Evolutionary conservation across 139 green algal species (phyloP), one percentile per base, ranked within the genome.

Genomic region (Limnomonas spitsbergensis): DNA sequence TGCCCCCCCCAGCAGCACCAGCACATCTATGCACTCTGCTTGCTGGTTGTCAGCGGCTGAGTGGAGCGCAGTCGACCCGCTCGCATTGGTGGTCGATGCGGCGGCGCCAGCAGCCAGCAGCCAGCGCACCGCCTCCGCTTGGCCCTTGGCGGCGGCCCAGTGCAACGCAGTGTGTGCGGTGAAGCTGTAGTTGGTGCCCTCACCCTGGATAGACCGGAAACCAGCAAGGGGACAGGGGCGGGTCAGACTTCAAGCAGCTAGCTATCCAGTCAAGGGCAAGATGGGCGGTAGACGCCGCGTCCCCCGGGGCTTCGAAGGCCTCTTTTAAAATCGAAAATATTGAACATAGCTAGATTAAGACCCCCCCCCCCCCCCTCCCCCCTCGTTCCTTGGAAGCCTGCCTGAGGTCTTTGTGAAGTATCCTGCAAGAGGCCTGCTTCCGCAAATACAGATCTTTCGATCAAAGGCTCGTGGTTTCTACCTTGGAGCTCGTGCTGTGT

Each of bases 101-200:
- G 83, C 34, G 26, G 85, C 77, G 9, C 87, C 87, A 56, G 82
- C 69, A 1, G 36, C 1, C 39, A 91, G 78, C 40, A 93, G 87
- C 87, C 87, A 93, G 3, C 72, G 38, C 14, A 89, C 42, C 9
- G 66, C 78, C 4, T 31, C 66, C 2, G 74, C 34, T 53, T 89
- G 82, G 14, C 83, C 85, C 80, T 89, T 89, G 36, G 84, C 84
- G 4, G 78, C 87, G 2, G 81, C 80, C 89, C 89, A 93, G 81
- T 93, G 89, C 42, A 90, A 69, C 34, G 87, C 89, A 3, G 81
- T 87, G 80, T 91, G 83, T 34, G 77, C 81, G 14, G 82, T 88
- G 76, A 93, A 89, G 73, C 79, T 73, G 56, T 85, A 88, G 67
- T 77, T 89, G 66, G 86, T 93, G 71, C 89, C 86, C 76, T 90